Conservation (phyloP, 1,284 basidiomycete species). For the Austroboletus sp. region DNA sequence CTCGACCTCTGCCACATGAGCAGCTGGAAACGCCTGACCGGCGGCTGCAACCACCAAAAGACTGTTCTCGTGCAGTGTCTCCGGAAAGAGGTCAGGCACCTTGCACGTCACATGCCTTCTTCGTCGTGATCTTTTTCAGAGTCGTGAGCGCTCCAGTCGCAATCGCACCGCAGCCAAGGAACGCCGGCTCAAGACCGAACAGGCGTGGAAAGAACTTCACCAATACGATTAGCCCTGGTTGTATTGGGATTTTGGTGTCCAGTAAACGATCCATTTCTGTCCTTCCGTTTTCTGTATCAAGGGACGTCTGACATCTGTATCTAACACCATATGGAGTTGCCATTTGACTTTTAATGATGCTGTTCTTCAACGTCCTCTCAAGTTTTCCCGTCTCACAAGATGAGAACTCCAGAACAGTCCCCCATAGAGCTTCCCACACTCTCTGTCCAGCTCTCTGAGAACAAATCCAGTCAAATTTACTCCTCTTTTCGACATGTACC, state of each 20-base stretch:
- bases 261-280: neutral
- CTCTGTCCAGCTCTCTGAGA: neutral
- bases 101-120: neutral
- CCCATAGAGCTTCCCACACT: neutral
- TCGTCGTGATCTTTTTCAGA: constrained; percentile 37
- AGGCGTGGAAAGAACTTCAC: constrained; percentile 58
- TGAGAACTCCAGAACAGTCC: neutral
- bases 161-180: constrained; percentile 66
- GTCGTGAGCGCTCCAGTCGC: constrained; percentile 57
- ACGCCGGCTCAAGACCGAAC: constrained; percentile 49
- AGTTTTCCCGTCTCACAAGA: neutral
- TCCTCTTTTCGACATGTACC: neutral
- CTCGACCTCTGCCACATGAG: constrained; percentile 60
- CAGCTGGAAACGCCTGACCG: constrained; percentile 57
- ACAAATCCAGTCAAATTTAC: neutral
- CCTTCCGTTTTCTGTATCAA: neutral
- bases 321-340: neutral
- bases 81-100: constrained; percentile 57
- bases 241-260: too few relatives aligned
- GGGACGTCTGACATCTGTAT: constrained; percentile 6
- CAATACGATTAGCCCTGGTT: constrained; percentile 41
- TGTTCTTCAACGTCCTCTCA: neutral
- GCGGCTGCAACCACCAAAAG: constrained; percentile 70
- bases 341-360: constrained; percentile 4
- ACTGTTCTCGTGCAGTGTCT: constrained; percentile 68